These are phyloP conservation scores for Nyctanthes arbortristis DNA, from an alignment of 257 asterid genomes.

Conservation along the genomic window DNA sequence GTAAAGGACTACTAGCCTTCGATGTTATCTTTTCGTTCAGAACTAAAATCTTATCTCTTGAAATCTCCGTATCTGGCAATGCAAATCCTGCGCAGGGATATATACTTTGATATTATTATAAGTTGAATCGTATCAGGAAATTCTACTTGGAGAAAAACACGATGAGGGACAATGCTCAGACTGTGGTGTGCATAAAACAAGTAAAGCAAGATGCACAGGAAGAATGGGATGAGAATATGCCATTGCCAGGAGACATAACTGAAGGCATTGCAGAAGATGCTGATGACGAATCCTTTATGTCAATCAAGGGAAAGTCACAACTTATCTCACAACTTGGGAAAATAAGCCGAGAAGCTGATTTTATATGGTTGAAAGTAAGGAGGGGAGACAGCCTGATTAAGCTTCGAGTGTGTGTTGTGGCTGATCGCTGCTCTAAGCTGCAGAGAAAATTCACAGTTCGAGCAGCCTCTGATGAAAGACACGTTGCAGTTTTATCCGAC, in stretches of 20 bases:
- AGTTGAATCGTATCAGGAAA: not conserved
- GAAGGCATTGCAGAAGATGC: slow-evolving; percentile 41
- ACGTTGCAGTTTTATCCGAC: slow-evolving; percentile 50
- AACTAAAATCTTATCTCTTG: slow-evolving; percentile 36
- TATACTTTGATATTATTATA: not conserved
- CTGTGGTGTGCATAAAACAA: slow-evolving; percentile 41
- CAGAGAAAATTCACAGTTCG: slow-evolving; percentile 42
- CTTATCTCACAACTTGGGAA: slow-evolving; percentile 32
- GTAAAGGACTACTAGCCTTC: not conserved
- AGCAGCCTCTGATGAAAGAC: slow-evolving; percentile 54
- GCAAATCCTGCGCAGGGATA: not conserved
- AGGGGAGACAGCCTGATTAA: slow-evolving; percentile 42
- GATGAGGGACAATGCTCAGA: slow-evolving; percentile 28
- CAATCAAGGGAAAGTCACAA: slow-evolving; percentile 42
- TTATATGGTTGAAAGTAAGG: slow-evolving; percentile 51
- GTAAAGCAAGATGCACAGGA: slow-evolving; percentile 45
- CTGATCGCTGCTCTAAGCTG: slow-evolving; percentile 32
- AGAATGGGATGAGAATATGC: slow-evolving; percentile 54
- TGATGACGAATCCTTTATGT: slow-evolving; percentile 31
- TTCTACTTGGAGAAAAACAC: slow-evolving; percentile 7
- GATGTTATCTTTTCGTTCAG: slow-evolving; percentile 26
- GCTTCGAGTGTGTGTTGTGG: slow-evolving; percentile 39
- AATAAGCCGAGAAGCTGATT: slow-evolving; percentile 31
- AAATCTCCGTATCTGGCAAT: slow-evolving; percentile 15
- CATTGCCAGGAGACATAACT: slow-evolving; percentile 57